Base-by-base conservation (phyloP, 352 stramenopile species). In the Globisporangium heterothallicum region DNA sequence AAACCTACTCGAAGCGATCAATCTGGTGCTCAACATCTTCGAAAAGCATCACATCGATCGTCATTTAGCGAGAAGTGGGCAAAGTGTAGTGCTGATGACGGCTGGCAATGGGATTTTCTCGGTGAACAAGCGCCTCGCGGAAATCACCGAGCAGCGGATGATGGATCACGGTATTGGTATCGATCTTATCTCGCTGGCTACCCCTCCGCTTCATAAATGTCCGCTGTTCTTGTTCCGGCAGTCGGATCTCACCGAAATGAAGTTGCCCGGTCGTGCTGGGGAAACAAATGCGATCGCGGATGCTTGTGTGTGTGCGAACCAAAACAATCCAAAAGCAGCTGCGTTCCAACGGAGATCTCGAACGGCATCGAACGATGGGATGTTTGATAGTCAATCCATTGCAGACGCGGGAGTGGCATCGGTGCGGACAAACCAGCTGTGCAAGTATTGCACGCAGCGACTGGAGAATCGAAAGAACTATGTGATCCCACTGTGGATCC, bases 91-190 rank as follows among this genome's bases (percentile, higher is more conserved):
- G 47, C 69, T 99, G 4, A 87, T 99, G 48, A 97, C 94, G 3
- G 74, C 96, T 6, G 95, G 96, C 19, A 94, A 89, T 61, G 96
- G 97, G 30, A 96, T 99, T 40, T 99, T 99, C 74, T 89, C 96
- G 0, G 96, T 98, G 3, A 96, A 98, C 61, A 94, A 94, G 59
- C 80, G 81, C 24, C 75, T 99, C 21, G 86, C 90, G n/a, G 80
- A 93, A 50, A 98, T 99, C 50, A 99, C 96, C 14, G 98, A 98
- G 58, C 96, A 99, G 73, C 79, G 97, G 26, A 99, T 99, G 96
- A 98, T 99, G 96, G 97, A 99, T 62, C 97, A 98, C 67, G 97
- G 96, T 40, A 98, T 99, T 57, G 97, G 97, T 30, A 98, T 98
- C 56, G 97, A 99, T 68, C 92, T 99, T 64, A 86, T 99, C 27